Conservation (phyloP, 164 flowering plant species). For the Aristolochia californica region DNA sequence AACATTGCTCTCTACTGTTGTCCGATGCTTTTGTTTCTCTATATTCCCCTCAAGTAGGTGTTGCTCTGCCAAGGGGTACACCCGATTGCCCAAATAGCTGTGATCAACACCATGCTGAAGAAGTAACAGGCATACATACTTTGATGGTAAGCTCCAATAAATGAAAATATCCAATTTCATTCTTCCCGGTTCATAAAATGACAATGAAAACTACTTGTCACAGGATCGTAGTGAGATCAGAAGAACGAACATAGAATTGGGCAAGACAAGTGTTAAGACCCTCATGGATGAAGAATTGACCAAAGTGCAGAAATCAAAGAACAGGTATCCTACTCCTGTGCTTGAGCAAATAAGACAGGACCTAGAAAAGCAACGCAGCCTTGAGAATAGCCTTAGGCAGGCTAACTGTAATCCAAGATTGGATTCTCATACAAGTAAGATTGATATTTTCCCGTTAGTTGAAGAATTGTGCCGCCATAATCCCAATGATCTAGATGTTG, state of each 20-base stretch:
- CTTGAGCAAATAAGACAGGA: constrained; percentile 9
- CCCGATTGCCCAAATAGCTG: too few species aligned
- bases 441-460: constrained; percentile 19
- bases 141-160: too few species aligned
- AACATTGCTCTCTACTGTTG: too few species aligned
- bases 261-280: constrained; percentile 60
- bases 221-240: constrained; percentile 35
- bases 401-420: constrained; percentile 17
- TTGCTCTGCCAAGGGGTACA: too few species aligned
- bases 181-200: not conserved
- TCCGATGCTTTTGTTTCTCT: too few species aligned
- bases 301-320: constrained; percentile 24
- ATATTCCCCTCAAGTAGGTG: too few species aligned
- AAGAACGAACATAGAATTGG: constrained; percentile 11
- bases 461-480: constrained; percentile 39
- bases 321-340: constrained; percentile 11
- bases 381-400: constrained; percentile 18
- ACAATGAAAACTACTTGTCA: constrained; percentile 4
- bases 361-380: constrained; percentile 14
- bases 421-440: constrained; percentile 9
- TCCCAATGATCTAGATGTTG: constrained; percentile 8
- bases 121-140: too few species aligned
- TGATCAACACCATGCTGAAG: too few species aligned
- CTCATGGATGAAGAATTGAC: constrained; percentile 79
- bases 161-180: not conserved